These are phyloP conservation scores for Microsporum canis DNA, from an alignment of 2,329 filamentous ascomycete species.

Conservation along the genomic window DNA sequence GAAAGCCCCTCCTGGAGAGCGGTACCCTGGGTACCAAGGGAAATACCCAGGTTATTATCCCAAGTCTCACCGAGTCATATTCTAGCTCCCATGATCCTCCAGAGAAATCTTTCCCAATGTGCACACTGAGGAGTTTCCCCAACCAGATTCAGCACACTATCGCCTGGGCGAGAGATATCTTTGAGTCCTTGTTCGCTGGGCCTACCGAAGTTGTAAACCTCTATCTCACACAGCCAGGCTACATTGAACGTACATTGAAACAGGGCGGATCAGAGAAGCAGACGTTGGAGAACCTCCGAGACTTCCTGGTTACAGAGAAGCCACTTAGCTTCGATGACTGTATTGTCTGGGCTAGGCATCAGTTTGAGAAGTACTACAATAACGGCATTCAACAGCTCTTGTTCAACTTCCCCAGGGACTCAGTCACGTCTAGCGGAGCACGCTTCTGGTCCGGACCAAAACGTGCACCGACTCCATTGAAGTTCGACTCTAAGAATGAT, in stretches of 20 bases:
- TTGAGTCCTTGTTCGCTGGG: constrained; percentile 87
- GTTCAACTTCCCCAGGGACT: constrained; percentile 95
- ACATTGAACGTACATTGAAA: constrained; percentile 74
- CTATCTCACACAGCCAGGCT: constrained; percentile 84
- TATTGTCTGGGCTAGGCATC: constrained; percentile 82
- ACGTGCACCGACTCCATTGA: constrained; percentile 82
- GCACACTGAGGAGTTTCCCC: constrained; percentile 90
- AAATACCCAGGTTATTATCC: constrained; percentile 92
- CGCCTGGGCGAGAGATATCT: constrained; percentile 92
- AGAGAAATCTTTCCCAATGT: constrained; percentile 99
- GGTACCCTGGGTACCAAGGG: constrained; percentile 95
- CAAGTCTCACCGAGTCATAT: constrained; percentile 87
- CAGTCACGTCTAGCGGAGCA: constrained; percentile 73
- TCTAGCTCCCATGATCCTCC: constrained; percentile 94
- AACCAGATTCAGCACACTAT: constrained; percentile 99
- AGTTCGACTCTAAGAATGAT: constrained; percentile 72
- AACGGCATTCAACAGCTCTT: constrained; percentile 92
- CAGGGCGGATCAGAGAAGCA: constrained; percentile 84
- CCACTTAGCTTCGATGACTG: constrained; percentile 91
- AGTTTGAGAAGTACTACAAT: constrained; percentile 95
- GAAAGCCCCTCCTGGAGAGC: constrained; percentile 89
- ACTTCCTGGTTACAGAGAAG: constrained; percentile 84
- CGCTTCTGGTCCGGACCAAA: constrained; percentile 98
- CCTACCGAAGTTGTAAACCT: constrained; percentile 89
- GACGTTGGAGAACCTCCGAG: constrained; percentile 77